A percentile compares a stretch with the other conserved stretches of the same genome.
Evolutionary conservation across 2,329 filamentous ascomycete genomes (phyloP).

Genomic region (Sporothrix schenckii): DNA sequence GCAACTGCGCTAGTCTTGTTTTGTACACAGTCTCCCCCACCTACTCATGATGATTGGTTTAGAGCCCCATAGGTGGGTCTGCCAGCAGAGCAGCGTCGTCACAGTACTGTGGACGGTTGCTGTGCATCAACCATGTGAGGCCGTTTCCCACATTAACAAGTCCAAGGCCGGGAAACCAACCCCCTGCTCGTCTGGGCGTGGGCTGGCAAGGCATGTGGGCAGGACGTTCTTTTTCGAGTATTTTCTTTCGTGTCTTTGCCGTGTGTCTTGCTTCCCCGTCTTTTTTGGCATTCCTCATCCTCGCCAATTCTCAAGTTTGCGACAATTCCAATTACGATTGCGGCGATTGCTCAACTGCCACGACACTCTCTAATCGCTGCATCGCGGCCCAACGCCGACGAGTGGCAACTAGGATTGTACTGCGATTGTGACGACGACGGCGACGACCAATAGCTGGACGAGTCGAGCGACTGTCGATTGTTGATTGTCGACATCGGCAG

Average conservation of each 20-base stretch:
- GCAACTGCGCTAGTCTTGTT: background rate
- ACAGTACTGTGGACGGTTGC: constrained; percentile 25
- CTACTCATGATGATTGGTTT: background rate
- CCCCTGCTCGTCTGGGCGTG: background rate
- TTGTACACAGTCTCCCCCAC: background rate
- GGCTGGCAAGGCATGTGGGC: background rate
- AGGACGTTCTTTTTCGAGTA: background rate
- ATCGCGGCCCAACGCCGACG: constrained; percentile 10
- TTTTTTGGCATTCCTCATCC: background rate
- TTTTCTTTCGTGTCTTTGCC: background rate
- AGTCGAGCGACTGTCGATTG: background rate
- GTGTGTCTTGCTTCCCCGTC: background rate
- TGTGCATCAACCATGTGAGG: constrained; percentile 22
- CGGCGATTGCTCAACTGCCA: background rate
- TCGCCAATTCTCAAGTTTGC: background rate
- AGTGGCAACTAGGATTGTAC: background rate
- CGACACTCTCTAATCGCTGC: background rate
- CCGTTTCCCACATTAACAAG: background rate
- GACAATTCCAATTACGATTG: background rate
- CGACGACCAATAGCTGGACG: background rate
- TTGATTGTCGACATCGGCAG: background rate
- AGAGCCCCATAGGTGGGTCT: background rate
- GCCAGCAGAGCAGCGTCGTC: background rate
- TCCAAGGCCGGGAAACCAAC: background rate
- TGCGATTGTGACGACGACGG: background rate